Conservation (phyloP, 176 grass and related monocot genomes). For the Eragrostis curvula region DNA sequence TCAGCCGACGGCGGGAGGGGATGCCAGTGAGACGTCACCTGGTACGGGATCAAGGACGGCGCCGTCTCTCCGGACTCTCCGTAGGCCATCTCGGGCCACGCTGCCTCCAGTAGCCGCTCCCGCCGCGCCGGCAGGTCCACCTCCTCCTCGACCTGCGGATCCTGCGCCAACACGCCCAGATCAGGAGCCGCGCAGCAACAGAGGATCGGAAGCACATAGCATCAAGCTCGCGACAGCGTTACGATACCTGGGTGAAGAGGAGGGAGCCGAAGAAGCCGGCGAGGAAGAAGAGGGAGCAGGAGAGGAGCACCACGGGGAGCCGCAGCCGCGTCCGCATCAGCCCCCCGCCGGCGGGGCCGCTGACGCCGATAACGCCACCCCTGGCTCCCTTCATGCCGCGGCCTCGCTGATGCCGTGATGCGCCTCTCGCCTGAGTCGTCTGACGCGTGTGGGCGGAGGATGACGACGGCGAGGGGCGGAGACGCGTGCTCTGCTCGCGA, state of each 20-base stretch:
- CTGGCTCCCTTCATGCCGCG: slow-evolving; percentile 50
- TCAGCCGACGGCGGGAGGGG: neutral
- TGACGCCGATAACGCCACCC: slow-evolving; percentile 15
- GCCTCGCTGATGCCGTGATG: neutral
- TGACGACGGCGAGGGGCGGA: neutral
- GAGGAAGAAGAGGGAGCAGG: slow-evolving; percentile 89
- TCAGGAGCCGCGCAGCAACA: slow-evolving; percentile 21
- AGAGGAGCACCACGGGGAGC: slow-evolving; percentile 74
- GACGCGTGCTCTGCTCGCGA: neutral
- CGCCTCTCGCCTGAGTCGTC: neutral
- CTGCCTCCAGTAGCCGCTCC: slow-evolving; percentile 55
- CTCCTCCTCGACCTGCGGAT: slow-evolving; percentile 45
- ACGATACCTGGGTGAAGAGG: slow-evolving; percentile 64
- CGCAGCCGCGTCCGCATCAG: slow-evolving; percentile 66
- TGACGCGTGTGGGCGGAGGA: slow-evolving; percentile 29
- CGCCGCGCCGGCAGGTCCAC: slow-evolving; percentile 43
- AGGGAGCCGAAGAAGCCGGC: slow-evolving; percentile 82
- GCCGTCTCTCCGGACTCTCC: slow-evolving; percentile 67
- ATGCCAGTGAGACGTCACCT: neutral
- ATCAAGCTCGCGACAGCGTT: neutral
- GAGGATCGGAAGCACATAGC: neutral
- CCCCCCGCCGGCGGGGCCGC: slow-evolving; percentile 32
- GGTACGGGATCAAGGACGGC: slow-evolving; percentile 31
- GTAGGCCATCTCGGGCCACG: slow-evolving; percentile 64
- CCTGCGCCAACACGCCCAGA: slow-evolving; percentile 41